These are phyloP conservation scores for Neospermospora avenae DNA, from an alignment of 2,329 filamentous ascomycete genomes.

Conservation along the genomic window DNA sequence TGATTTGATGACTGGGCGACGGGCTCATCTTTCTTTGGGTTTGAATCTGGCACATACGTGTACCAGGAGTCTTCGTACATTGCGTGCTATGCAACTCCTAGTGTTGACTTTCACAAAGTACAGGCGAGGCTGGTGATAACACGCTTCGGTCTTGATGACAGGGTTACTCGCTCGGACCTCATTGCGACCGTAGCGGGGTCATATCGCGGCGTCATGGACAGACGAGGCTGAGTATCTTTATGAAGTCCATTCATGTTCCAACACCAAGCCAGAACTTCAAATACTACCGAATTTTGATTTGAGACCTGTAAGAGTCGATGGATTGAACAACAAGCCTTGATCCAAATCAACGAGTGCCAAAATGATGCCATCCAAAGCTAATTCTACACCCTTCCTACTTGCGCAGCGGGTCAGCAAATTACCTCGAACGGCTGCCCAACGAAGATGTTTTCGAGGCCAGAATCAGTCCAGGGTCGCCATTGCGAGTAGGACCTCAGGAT, in stretches of 20 bases:
- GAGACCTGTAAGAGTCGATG: neutral
- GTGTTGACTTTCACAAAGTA: neutral
- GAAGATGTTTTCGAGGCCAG: constrained; percentile 23
- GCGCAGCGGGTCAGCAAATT: constrained; percentile 18
- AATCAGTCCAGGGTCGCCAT: constrained; percentile 17
- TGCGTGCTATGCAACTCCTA: constrained; percentile 22
- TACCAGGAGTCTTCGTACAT: constrained; percentile 90
- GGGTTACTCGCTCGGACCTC: neutral
- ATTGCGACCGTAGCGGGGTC: neutral
- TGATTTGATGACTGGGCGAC: constrained; percentile 50
- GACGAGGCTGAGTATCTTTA: constrained; percentile 18
- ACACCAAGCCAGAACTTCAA: neutral
- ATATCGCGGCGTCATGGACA: constrained; percentile 22
- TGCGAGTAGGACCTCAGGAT: constrained; percentile 13
- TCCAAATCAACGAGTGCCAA: neutral
- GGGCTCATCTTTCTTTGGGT: constrained; percentile 47
- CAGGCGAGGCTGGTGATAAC: neutral
- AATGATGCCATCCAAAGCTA: constrained; percentile 26
- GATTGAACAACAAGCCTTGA: neutral
- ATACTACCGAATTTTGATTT: neutral
- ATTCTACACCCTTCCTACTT: constrained; percentile 14
- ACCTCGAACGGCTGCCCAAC: constrained; percentile 13
- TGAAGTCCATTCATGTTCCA: neutral
- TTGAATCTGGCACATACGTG: constrained; percentile 65
- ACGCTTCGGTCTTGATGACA: neutral